phyloP scores from a whole-genome alignment of 352 stramenopile species.

The Globisporangium takayamanum region DNA sequence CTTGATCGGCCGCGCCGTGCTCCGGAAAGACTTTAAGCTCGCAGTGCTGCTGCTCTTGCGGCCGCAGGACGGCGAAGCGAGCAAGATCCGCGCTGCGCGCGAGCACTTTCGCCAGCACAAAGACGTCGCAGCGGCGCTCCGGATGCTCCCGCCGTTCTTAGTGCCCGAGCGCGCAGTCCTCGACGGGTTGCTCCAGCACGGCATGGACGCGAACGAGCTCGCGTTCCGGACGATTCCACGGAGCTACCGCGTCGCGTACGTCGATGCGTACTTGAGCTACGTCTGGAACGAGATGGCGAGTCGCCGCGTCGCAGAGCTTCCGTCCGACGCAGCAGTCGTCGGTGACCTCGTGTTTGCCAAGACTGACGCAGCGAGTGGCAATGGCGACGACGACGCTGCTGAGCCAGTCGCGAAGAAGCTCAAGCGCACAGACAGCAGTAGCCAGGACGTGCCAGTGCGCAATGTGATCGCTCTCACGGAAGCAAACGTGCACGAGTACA shows the following conservation, averaged over 20 bases:
- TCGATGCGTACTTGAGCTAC: slow-evolving; percentile 89
- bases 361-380: slow-evolving; percentile 10
- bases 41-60: slow-evolving; percentile 91
- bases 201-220: slow-evolving; percentile 64
- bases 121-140: slow-evolving; percentile 64
- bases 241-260: slow-evolving; percentile 54
- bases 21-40: slow-evolving; percentile 92
- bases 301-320: slow-evolving; percentile 70
- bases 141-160: slow-evolving; percentile 72
- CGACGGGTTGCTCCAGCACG: slow-evolving; percentile 66
- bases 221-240: slow-evolving; percentile 62
- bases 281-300: slow-evolving; percentile 95
- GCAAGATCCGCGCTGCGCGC: slow-evolving; percentile 67
- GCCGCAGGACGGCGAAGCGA: slow-evolving; percentile 73
- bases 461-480: slow-evolving; percentile 63
- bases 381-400: neutral
- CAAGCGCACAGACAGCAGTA: slow-evolving; percentile 25
- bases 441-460: slow-evolving; percentile 19
- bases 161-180: slow-evolving; percentile 65
- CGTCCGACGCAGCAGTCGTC: slow-evolving; percentile 46
- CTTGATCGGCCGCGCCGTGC: slow-evolving; percentile 85
- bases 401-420: slow-evolving; percentile 11
- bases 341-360: slow-evolving; percentile 87
- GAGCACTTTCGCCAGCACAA: slow-evolving; percentile 83
- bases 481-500: slow-evolving; percentile 82